Evolutionary conservation across 2,329 filamentous ascomycete species (phyloP).

Genomic region (Pochonia chlamydosporia): DNA sequence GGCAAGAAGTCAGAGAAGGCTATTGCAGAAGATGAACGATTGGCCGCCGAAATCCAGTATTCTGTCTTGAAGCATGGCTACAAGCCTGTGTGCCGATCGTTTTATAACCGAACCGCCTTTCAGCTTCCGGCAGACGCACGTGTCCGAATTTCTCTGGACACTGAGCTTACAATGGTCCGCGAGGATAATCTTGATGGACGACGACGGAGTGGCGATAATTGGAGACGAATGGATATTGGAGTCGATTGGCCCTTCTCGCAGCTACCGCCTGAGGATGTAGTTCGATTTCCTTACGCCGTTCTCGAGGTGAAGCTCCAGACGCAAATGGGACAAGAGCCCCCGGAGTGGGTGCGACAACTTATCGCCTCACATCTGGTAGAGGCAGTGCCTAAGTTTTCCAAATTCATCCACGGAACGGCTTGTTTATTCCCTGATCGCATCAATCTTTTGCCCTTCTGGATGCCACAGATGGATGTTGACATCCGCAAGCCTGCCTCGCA

Average conservation of each 20-base stretch:
- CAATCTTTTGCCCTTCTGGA: constrained; percentile 90
- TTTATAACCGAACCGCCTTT: constrained; percentile 97
- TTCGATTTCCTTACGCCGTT: constrained; percentile 91
- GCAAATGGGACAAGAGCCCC: constrained; percentile 88
- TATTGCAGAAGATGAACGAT: constrained; percentile 82
- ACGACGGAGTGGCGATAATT: constrained; percentile 75
- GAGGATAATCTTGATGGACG: constrained; percentile 91
- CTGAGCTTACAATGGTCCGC: constrained; percentile 88
- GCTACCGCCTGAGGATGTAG: constrained; percentile 75
- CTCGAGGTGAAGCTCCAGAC: constrained; percentile 98
- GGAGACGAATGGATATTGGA: constrained; percentile 95
- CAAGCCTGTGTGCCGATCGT: constrained; percentile 84
- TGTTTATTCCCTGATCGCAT: constrained; percentile 83
- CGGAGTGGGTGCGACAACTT: constrained; percentile 92
- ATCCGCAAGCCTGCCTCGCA: constrained; percentile 89
- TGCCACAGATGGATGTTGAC: constrained; percentile 96
- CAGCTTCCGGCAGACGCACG: constrained; percentile 93
- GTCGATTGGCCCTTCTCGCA: constrained; percentile 94
- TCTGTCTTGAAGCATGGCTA: constrained; percentile 83
- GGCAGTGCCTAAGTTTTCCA: constrained; percentile 98
- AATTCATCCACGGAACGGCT: constrained; percentile 95
- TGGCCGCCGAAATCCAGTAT: constrained; percentile 91
- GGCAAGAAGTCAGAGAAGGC: constrained; percentile 90
- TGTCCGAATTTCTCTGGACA: constrained; percentile 94
- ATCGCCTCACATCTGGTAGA: constrained; percentile 93